Evolutionary conservation across 2,329 filamentous ascomycete species (phyloP), one percentile per base, ranked within the genome.

Genomic region (Falciphora oryzae): DNA sequence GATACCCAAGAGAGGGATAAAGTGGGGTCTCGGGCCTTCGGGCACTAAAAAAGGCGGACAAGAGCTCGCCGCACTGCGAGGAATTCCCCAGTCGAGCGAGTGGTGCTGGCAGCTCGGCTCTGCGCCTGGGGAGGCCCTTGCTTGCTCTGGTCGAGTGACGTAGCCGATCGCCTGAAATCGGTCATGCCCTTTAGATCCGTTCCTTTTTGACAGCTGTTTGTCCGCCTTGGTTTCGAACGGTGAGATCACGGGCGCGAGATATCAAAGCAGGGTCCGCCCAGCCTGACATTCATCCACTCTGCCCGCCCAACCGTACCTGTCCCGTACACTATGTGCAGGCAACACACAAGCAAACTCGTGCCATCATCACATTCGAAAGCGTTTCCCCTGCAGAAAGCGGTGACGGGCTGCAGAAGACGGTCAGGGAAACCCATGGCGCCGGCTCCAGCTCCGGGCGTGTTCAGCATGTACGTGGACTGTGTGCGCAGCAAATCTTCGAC

Each of bases 401-500:
- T 53, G 44, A 53, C 44, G n/a, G 44, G 44, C 44, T 53, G 44
- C 44, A 53, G 44, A 53, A 53, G 44, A 53, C 44, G 44, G 44
- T 25, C 44, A 53, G 22, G 44, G 16, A 50, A 53, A 53, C 44
- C 44, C 44, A 53, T 53, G 44, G 44, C 22, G n/a, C 22, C 44
- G 44, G 44, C n/a, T 7, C 22, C 22, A 22, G 7, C 44, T 22
- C 44, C 44, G 44, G 44, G 44, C 18, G 16, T 18, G 2, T 16
- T 44, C 44, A n/a, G 22, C 7, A 18, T 11, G 38, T 53, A 25
- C 44, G 44, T 53, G 44, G 18, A 53, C 44, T 25, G 44, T 53
- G 44, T 25, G 44, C 44, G 10, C 44, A n/a, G 44, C 22, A n/a
- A 53, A 53, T 53, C 7, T 22, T 53, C 8, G 22, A 53, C 44